phyloP scores from a whole-genome alignment of 768 basidiomycete genomes.

The Amanita molliuscula region DNA sequence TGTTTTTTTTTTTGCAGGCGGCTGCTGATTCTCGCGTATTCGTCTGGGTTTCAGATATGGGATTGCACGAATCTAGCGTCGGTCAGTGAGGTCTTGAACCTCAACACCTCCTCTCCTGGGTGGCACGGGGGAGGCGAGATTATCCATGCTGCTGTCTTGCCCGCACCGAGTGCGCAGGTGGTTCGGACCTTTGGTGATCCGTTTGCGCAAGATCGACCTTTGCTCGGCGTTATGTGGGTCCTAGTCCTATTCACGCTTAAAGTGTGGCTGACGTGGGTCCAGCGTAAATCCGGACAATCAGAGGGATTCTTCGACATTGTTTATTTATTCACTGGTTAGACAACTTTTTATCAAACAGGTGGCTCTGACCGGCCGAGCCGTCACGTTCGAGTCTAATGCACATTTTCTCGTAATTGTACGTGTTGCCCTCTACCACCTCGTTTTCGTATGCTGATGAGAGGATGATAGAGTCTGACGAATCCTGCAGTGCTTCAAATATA shows the following conservation, averaged over 20 bases:
- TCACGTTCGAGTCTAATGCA: slow-evolving; percentile 33
- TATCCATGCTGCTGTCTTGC: slow-evolving; percentile 32
- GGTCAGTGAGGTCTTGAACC: slow-evolving; percentile 39
- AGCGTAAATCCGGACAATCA: slow-evolving; percentile 7
- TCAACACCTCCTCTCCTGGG: slow-evolving; percentile 13
- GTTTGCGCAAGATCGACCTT: slow-evolving; percentile 16
- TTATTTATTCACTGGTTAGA: slow-evolving; percentile 21
- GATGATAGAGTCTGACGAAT: slow-evolving; percentile 42
- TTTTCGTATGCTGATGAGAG: neutral
- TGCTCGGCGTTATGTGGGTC: slow-evolving; percentile 26
- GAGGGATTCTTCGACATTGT: slow-evolving; percentile 13
- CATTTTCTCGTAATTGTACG: slow-evolving; percentile 51
- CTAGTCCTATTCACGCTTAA: slow-evolving; percentile 21
- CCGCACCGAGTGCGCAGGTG: slow-evolving; percentile 10
- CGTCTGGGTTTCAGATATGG: slow-evolving; percentile 47
- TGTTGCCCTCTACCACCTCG: slow-evolving; percentile 7
- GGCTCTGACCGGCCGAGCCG: slow-evolving; percentile 27
- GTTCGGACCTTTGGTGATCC: slow-evolving; percentile 15
- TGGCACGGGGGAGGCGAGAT: slow-evolving; percentile 9
- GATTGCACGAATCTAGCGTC: slow-evolving; percentile 41
- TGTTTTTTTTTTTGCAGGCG: slow-evolving; percentile 18
- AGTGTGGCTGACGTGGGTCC: slow-evolving; percentile 19
- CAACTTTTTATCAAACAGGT: slow-evolving; percentile 43
- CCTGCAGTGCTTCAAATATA: slow-evolving; percentile 47
- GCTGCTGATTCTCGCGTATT: slow-evolving; percentile 45